Percentiles rank a stretch among this genome's conserved stretches.
Evolutionary conservation across 2,329 filamentous ascomycete genomes (phyloP).

Genomic region (Periconia digitata): DNA sequence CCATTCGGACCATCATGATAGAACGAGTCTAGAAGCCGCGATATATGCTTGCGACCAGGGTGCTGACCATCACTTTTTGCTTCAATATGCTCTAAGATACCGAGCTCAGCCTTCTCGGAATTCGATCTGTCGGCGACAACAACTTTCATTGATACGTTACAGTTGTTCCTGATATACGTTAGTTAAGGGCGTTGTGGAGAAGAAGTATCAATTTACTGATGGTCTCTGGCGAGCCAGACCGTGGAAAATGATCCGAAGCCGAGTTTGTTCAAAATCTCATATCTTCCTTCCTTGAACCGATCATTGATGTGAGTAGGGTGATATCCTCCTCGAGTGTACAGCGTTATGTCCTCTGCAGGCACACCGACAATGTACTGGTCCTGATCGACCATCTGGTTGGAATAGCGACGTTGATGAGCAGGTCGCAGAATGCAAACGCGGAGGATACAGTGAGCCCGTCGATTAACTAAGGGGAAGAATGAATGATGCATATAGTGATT

Average conservation of each 20-base stretch:
- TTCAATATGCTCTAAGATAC: neutral
- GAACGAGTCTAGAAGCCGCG: constrained; percentile 2
- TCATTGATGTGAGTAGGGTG: constrained; percentile 16
- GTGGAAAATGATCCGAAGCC: constrained; percentile 17
- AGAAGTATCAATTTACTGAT: neutral
- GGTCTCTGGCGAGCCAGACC: constrained; percentile 12
- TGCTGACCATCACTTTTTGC: neutral
- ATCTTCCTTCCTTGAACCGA: constrained; percentile 7
- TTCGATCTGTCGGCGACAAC: neutral
- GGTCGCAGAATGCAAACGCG: no score
- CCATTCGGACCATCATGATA: neutral
- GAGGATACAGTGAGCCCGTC: no score
- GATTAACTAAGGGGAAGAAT: neutral
- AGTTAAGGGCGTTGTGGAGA: neutral
- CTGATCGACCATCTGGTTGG: neutral
- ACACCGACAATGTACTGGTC: neutral
- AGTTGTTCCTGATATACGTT: neutral
- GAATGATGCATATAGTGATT: neutral
- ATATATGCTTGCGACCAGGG: constrained; percentile 2
- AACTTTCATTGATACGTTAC: constrained; percentile 2
- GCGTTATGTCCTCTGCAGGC: neutral
- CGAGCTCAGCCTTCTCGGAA: neutral
- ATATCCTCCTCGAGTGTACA: constrained; percentile 8
- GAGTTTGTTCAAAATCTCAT: constrained; percentile 17
- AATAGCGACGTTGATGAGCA: neutral